Evolutionary conservation across 2,329 filamentous ascomycete species (phyloP), one percentile per base, ranked within the genome.

Genomic region (Colletotrichum tabaci): DNA sequence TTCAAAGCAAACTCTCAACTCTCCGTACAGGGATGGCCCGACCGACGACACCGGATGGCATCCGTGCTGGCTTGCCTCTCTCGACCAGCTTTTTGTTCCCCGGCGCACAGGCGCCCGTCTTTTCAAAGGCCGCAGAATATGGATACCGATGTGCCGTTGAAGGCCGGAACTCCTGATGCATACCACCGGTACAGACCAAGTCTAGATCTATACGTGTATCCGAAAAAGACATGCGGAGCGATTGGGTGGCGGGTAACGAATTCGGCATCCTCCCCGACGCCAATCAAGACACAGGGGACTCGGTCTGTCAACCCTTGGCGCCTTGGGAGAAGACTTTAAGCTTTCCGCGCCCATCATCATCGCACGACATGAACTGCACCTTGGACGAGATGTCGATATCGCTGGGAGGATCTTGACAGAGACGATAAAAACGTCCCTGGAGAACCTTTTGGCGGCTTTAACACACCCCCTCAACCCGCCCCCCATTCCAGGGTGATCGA

Each of bases 181-280:
- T 40, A 49, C 61, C 42, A 18, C 23, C n/a, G 23, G 42, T 30
- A 38, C 56, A 40, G 67, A 56, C 16, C 56, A 49, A 57, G 49
- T n/a, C 67, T 21, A 3, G 35, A 30, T 30, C 30, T 9, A 3
- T 30, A 9, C 30, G 30, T 30, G 30, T 9, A 30, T 30, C 30
- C 30, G 30, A 35, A 35, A 2, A n/a, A 16, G 12, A 16, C 35
- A 44, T 15, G 12, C 18, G 26, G 44, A 13, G 23, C n/a, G 21
- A 26, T 63, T 58, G 30, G 30, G 46, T 52, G 52, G 65, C 52
- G 21, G 40, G 40, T 23, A 58, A 71, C 64, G 58, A 46, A 47
- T 71, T 60, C 49, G 66, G 65, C 58, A 60, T 52, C 68, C 47
- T 71, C 52, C 9, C 68, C 68, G 65, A 63, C 52, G 55, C 47